Conservation (phyloP, 2,329 filamentous ascomycete species). For the Corinectria fuckeliana region DNA sequence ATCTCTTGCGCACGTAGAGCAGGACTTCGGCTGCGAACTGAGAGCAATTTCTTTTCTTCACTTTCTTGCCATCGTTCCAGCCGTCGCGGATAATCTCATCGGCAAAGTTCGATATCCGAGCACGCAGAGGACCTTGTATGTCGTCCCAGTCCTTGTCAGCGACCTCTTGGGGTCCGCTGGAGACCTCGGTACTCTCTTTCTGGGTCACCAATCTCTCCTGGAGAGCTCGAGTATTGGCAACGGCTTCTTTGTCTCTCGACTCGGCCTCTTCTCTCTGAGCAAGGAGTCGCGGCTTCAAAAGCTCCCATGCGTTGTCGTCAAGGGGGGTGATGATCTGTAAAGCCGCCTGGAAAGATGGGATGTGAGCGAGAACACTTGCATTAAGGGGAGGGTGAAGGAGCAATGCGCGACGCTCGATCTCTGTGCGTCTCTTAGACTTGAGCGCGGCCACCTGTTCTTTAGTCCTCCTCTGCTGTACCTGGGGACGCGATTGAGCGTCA, state of each 20-base stretch:
- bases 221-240: conserved; percentile 39
- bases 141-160: conserved; percentile 75
- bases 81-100: conserved; percentile 71
- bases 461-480: conserved; percentile 56
- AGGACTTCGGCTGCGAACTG: conserved; percentile 77
- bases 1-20: conserved; percentile 69
- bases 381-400: conserved; percentile 70
- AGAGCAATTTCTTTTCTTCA: conserved; percentile 68
- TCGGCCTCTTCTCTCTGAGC: conserved; percentile 72
- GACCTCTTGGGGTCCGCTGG: conserved; percentile 53
- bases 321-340: conserved; percentile 72
- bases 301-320: conserved; percentile 72
- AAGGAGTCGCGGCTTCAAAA: conserved; percentile 71
- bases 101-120: conserved; percentile 69
- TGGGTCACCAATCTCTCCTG: conserved; percentile 42
- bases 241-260: conserved; percentile 54
- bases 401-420: conserved; percentile 75
- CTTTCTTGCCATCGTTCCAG: conserved; percentile 69
- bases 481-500: conserved; percentile 3
- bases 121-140: conserved; percentile 69
- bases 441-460: conserved; percentile 68
- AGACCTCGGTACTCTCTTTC: not conserved
- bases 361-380: conserved; percentile 68
- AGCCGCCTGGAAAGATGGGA: conserved; percentile 77
- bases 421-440: conserved; percentile 67